Evolutionary conservation across 192 early-diverging fungal species (phyloP).

Genomic region (Entomortierella parvispora): DNA sequence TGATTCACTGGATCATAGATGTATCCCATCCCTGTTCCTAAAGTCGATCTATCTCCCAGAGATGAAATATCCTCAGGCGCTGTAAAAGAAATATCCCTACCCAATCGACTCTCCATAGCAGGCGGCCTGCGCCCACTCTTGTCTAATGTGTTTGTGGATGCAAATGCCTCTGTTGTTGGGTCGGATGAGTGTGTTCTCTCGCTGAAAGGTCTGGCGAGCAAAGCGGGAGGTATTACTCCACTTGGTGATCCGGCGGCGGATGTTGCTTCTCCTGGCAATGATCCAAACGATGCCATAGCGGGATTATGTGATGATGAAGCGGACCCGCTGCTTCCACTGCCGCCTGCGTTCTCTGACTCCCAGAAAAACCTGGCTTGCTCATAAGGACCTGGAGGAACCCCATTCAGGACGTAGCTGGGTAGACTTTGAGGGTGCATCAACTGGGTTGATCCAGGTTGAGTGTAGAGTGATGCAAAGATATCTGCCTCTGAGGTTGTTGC

Average conservation of each 20-base stretch:
- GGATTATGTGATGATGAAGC: not conserved
- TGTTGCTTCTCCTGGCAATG: not conserved
- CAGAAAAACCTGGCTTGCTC: slow-evolving; percentile 9
- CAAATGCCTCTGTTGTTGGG: slow-evolving; percentile 19
- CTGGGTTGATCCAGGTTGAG: not conserved
- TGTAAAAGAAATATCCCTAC: slow-evolving; percentile 11
- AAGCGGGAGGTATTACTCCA: not conserved
- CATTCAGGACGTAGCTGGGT: not conserved
- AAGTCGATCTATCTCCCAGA: not conserved
- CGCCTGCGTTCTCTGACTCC: slow-evolving; percentile 9
- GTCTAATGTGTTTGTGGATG: slow-evolving; percentile 20
- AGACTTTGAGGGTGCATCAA: not conserved
- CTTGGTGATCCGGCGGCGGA: not conserved
- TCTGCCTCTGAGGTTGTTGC: not conserved
- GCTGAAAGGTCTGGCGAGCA: not conserved
- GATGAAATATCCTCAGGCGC: slow-evolving; percentile 18
- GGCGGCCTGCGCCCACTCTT: slow-evolving; percentile 12
- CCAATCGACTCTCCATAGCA: not conserved
- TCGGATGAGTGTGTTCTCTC: slow-evolving; percentile 28
- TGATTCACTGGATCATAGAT: slow-evolving; percentile 9
- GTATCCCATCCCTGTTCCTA: slow-evolving; percentile 5
- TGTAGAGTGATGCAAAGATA: not conserved
- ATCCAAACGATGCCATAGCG: not conserved
- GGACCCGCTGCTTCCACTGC: not conserved
- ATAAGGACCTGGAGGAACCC: not conserved